Evolutionary conservation across 345 rosid species (phyloP).

Genomic region (rapeseed (Brassica napus)): Da-Ae NC_063451.1:33254501-33255000

Average conservation of each 20-base stretch:
- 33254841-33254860: not conserved
- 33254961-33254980: slow-evolving; percentile 39
- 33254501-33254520: slow-evolving; percentile 70
- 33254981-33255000: slow-evolving; percentile 63
- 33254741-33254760: slow-evolving; percentile 14
- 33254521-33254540: slow-evolving; percentile 45
- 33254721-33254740: slow-evolving; percentile 12
- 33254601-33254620: not conserved
- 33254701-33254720: slow-evolving; percentile 1
- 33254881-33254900: slow-evolving; percentile 17
- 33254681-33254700: slow-evolving; percentile 9
- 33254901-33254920: not conserved
- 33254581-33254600: not conserved
- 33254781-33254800: slow-evolving; percentile 13
- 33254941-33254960: not conserved
- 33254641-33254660: not conserved
- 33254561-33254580: not conserved
- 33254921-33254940: not conserved
- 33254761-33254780: slow-evolving; percentile 7
- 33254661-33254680: not conserved
- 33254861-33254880: not conserved
- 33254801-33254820: not conserved
- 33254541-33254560: slow-evolving; percentile 13
- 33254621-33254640: not conserved
- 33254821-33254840: slow-evolving; percentile 14